A percentile compares a stretch with the other conserved stretches of the same genome.
These are phyloP conservation scores for Picochlorum sp. DNA, from an alignment of 139 green algal species.

Conservation along the genomic window DNA sequence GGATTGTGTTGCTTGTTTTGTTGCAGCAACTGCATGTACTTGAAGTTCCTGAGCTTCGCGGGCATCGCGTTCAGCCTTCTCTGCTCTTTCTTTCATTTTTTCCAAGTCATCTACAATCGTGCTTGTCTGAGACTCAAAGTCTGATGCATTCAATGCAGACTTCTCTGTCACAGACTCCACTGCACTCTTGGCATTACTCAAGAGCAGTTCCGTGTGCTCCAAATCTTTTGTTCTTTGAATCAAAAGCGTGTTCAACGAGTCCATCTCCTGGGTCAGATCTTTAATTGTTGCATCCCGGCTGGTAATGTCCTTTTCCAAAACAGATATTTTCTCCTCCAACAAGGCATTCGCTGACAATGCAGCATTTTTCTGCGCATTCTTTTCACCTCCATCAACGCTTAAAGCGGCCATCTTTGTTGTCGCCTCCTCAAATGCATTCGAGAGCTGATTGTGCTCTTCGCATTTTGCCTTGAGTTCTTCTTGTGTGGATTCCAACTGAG, in stretches of 20 bases:
- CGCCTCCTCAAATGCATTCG: constrained; percentile 6
- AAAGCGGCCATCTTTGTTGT: not conserved
- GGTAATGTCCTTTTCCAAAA: not conserved
- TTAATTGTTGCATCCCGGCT: constrained; percentile 2
- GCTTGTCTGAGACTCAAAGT: not conserved
- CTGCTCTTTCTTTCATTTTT: not conserved
- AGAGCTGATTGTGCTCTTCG: not conserved
- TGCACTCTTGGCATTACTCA: not conserved
- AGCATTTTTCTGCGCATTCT: constrained; percentile 1
- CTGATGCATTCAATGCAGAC: not conserved
- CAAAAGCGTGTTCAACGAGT: not conserved
- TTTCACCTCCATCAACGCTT: not conserved
- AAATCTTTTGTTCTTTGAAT: not conserved
- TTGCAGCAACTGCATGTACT: not conserved
- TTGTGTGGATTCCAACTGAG: constrained; percentile 11
- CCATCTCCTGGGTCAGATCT: not conserved
- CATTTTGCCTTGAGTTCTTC: not conserved
- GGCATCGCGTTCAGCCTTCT: too few species aligned
- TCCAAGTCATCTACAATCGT: not conserved
- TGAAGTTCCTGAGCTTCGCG: not conserved
- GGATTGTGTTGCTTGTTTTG: not conserved
- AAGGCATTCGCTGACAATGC: not conserved
- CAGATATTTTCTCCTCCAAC: not conserved
- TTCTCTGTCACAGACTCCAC: not conserved
- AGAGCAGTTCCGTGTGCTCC: not conserved